These are phyloP conservation scores for Tephrocybe rancida DNA, from an alignment of 768 basidiomycete genomes.

Conservation along the genomic window DNA sequence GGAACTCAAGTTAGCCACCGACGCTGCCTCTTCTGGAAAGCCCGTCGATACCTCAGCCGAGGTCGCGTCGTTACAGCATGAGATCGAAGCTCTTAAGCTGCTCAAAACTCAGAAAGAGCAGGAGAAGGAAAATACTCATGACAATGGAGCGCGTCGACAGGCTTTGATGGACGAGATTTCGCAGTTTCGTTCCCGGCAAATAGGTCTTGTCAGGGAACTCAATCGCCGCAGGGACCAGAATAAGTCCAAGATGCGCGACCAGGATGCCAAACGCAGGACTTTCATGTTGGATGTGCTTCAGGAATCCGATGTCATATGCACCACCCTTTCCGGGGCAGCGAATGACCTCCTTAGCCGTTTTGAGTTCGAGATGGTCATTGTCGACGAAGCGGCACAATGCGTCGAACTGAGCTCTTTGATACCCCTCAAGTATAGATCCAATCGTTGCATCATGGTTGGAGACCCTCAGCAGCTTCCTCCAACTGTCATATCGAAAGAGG, in stretches of 20 bases:
- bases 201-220: constrained; percentile 64
- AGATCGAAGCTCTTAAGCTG: constrained; percentile 71
- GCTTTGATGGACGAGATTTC: constrained; percentile 73
- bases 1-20: constrained; percentile 65
- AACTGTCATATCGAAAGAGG: constrained; percentile 61
- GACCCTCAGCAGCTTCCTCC: constrained; percentile 97
- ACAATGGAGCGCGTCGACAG: constrained; percentile 54
- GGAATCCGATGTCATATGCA: constrained; percentile 92
- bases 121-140: constrained; percentile 58
- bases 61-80: constrained; percentile 58
- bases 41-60: constrained; percentile 56
- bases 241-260: constrained; percentile 76
- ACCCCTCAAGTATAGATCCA: constrained; percentile 86
- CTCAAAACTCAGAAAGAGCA: constrained; percentile 56
- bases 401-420: constrained; percentile 95
- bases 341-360: constrained; percentile 82
- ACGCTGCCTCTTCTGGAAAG: constrained; percentile 32
- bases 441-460: constrained; percentile 92
- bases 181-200: constrained; percentile 64
- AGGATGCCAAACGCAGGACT: constrained; percentile 80
- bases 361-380: constrained; percentile 94
- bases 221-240: constrained; percentile 83
- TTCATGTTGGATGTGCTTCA: constrained; percentile 74
- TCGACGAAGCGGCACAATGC: constrained; percentile 97
- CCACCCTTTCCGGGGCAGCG: constrained; percentile 91